Evolutionary conservation across 768 basidiomycete species (phyloP).

Genomic region (Tylopilus subfusipes): DNA sequence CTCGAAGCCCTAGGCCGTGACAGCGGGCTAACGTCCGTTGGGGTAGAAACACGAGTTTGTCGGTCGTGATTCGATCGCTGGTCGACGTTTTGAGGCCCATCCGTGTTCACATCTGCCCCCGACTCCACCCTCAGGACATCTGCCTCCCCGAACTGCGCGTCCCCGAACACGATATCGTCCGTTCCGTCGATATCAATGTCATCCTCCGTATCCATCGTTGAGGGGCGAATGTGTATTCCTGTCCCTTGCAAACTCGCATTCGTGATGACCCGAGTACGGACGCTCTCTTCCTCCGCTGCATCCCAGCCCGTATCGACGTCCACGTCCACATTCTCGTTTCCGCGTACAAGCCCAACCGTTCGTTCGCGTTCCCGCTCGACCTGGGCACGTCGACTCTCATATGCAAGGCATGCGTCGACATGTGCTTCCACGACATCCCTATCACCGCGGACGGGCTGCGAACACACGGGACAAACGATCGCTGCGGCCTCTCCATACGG

Average conservation of each 20-base stretch:
- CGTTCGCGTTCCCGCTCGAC: slow-evolving; percentile 30
- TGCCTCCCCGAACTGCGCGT: slow-evolving; percentile 71
- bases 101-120: slow-evolving; percentile 22
- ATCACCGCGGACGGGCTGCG: slow-evolving; percentile 55
- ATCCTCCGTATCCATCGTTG: slow-evolving; percentile 67
- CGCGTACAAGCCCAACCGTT: slow-evolving; percentile 30
- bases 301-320: slow-evolving; percentile 38
- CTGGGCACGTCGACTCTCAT: slow-evolving; percentile 43
- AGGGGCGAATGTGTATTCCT: slow-evolving; percentile 64
- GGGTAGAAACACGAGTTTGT: slow-evolving; percentile 34
- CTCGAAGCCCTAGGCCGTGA: neutral
- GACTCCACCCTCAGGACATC: slow-evolving; percentile 49
- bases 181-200: slow-evolving; percentile 81
- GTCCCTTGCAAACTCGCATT: slow-evolving; percentile 46
- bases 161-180: slow-evolving; percentile 62
- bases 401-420: slow-evolving; percentile 73
- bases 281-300: slow-evolving; percentile 39
- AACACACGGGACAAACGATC: slow-evolving; percentile 70
- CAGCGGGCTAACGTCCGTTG: neutral
- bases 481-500: slow-evolving; percentile 38
- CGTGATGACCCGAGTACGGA: slow-evolving; percentile 36
- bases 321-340: slow-evolving; percentile 29
- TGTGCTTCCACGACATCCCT: slow-evolving; percentile 74
- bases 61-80: slow-evolving; percentile 23
- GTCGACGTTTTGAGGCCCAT: neutral